Base-by-base conservation (phyloP, 1,284 basidiomycete genomes). In the Fomitopsis schrenkii region DNA sequence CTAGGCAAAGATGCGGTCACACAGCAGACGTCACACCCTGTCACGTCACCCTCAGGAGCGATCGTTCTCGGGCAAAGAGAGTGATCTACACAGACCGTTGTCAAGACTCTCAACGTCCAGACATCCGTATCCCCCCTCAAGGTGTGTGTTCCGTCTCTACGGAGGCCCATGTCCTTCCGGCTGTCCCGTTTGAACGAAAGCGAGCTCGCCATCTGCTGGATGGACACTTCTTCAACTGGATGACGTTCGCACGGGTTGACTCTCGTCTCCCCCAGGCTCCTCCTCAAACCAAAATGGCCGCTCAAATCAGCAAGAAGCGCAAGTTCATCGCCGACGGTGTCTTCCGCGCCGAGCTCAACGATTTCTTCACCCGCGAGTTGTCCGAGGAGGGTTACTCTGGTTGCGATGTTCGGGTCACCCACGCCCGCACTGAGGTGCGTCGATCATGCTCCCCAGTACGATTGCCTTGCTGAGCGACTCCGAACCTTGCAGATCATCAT, bases 341-440 rank as follows among this genome's bases (percentile, higher is more conserved):
- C 63, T 97, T 97, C 88, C 94, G 94, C 77, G 95, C 96, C 72
- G 95, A 98, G 81, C 87, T 98, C 76, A 95, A 95, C 77, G 96
- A 98, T 79, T 98, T 98, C 86, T 97, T 96, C 83, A 97, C 94
- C 67, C 95, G 97, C 71, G 97, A 99, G 81, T 93, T 99, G 74
- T 93, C 97, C 63, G 97, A 97, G 81, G 97, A 99, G 82, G 97
- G 97, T 73, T 99, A 99, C 87, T 98, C 97, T 79, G 97, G 97
- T 64, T 99, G 97, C 78, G 97, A 99, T 82, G 97, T 99, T 79
- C 95, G 97, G 75, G 96, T 98, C 66, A 99, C 97, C 71, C 97
- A 99, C 79, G 95, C 97, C 69, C 93, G 97, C 74, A 99, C 97
- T 71, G 97, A 99, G 82, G 91, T 93, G 70, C 60, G 75, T 55